A percentile compares a stretch with the other conserved stretches of the same genome.
These are phyloP conservation scores for Ashbya aceris DNA, from an alignment of 1,139 yeast species.

Conservation along the genomic window DNA sequence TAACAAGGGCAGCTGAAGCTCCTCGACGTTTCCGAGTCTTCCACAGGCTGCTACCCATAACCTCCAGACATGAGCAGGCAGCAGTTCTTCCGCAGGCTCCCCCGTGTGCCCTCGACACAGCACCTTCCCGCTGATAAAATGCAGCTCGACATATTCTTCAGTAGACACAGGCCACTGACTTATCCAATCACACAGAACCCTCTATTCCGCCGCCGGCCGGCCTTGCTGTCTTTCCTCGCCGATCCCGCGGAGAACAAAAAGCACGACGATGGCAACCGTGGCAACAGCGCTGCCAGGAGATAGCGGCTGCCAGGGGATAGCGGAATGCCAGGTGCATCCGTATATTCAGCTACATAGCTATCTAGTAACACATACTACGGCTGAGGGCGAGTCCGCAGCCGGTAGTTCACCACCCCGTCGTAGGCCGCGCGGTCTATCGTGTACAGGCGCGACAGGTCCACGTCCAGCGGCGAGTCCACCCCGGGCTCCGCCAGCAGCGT, in stretches of 20 bases:
- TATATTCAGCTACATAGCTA: too few species aligned
- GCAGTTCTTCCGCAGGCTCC: constrained; percentile 19
- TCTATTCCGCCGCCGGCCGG: constrained; percentile 14
- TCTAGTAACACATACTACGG: neutral
- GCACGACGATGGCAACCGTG: constrained; percentile 1
- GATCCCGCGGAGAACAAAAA: too few species aligned
- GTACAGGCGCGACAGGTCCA: constrained; percentile 74
- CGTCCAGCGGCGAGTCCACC: constrained; percentile 76
- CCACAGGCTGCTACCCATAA: too few species aligned
- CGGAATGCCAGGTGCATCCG: too few species aligned
- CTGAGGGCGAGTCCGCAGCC: constrained; percentile 4
- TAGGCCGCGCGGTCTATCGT: constrained; percentile 48
- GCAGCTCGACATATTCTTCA: constrained; percentile 24
- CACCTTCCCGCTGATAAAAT: constrained; percentile 22
- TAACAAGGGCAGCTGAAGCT: too few species aligned
- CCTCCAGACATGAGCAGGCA: neutral
- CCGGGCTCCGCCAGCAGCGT: constrained; percentile 68
- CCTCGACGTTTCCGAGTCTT: too few species aligned
- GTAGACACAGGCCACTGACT: constrained; percentile 28
- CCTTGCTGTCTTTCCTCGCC: too few species aligned
- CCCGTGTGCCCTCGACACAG: constrained; percentile 27
- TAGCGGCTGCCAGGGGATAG: neutral
- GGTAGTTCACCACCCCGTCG: constrained; percentile 51
- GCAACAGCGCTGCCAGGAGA: constrained; percentile 5
- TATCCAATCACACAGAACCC: constrained; percentile 29